Evolutionary conservation across 768 basidiomycete species (phyloP), one percentile per base, ranked within the genome.

Genomic region (Phylloporus arenicola): DNA sequence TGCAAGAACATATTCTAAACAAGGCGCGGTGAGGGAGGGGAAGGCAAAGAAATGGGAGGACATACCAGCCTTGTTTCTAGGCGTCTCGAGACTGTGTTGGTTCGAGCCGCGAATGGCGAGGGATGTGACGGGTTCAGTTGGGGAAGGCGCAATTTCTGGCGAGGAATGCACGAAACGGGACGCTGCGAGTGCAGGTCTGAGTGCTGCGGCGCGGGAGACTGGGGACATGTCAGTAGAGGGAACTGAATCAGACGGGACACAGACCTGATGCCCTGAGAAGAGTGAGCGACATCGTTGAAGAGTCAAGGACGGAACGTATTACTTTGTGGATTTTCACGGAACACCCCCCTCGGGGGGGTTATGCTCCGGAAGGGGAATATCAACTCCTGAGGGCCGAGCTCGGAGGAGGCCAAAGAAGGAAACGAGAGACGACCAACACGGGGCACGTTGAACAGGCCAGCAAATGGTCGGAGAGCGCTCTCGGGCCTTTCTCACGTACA

Each of bases 1-100:
- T 1, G 94, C 92, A 44, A 98, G 75, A 1, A 97, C 94, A 77
- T 97, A 98, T 72, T 99, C 96, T 92, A 60, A 20, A 16, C 4
- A 22, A 20, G 35, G 31, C 7, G 27, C 34, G 20, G 31, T 60
- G 27, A 45, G n/a, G 31, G 40, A 45, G 16, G 41, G 19, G 25
- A 39, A 14, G 35, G 47, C n/a, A 31, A 25, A 22, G 27, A 30
- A 41, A 48, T 13, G 25, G 20, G 45, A 8, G 22, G 25, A 68
- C 75, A 60, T 66, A 90, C 92, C 92, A 60, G 88, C 92, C 68
- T 80, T 87, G 71, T 98, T 98, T 66, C 78, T 77, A 12, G 95
- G 95, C 17, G 83, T 84, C 74, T 93, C 86, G 50, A 98, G 74
- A 64, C 88, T 90, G 51, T 80, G 75, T 64, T 94, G 91, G 59